Conservation (phyloP, 257 asterid genomes). For the Marsdenia floribunda region DNA sequence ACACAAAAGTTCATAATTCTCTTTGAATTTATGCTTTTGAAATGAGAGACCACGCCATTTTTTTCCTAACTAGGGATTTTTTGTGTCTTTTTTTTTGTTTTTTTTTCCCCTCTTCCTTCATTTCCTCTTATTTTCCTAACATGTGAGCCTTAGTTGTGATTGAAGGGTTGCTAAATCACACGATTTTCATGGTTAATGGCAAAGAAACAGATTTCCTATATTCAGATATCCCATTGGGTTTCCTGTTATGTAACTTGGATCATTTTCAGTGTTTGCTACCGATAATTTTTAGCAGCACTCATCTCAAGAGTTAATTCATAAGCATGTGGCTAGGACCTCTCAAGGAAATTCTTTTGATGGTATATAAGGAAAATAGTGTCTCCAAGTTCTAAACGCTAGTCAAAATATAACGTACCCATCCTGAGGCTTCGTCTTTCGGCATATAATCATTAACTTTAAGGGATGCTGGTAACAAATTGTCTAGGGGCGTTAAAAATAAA, state of each 20-base stretch:
- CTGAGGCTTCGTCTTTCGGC: no score
- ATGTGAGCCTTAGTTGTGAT: background rate
- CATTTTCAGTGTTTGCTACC: background rate
- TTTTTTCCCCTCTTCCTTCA: background rate
- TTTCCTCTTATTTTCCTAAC: background rate
- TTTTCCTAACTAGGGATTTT: background rate
- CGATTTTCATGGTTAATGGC: background rate
- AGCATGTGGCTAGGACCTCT: no score
- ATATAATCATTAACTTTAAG: no score
- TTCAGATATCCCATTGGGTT: background rate
- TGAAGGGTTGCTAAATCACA: background rate
- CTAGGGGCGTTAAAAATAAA: no score
- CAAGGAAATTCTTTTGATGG: no score
- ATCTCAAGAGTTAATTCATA: background rate
- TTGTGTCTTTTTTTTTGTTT: no score
- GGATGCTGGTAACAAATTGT: no score
- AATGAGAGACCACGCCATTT: background rate
- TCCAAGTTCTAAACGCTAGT: no score
- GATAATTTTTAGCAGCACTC: background rate
- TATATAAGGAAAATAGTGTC: no score
- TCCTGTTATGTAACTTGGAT: background rate
- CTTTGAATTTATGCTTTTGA: no score
- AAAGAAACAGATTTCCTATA: background rate
- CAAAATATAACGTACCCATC: no score
- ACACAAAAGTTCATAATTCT: no score